These are phyloP conservation scores for Leishmania amazonensis DNA, from an alignment of 208 protist genomes.

Conservation along the genomic window DNA sequence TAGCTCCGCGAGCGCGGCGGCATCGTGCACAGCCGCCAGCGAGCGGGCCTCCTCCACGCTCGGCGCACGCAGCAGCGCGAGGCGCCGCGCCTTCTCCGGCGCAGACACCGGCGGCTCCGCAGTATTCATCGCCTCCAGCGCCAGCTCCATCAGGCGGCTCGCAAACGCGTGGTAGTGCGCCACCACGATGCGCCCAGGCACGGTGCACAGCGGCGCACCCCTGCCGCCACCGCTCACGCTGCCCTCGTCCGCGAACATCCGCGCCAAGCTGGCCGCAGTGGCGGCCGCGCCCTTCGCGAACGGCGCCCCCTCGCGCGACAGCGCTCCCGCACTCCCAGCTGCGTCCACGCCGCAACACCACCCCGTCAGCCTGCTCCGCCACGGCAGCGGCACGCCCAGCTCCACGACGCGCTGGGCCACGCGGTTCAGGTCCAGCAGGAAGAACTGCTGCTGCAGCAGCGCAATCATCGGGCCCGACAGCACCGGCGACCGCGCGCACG, in stretches of 20 bases:
- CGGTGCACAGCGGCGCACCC: constrained; percentile 13
- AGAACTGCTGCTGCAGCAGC: constrained; percentile 33
- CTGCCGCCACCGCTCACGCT: not conserved
- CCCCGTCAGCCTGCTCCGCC: constrained; percentile 4
- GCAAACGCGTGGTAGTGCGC: constrained; percentile 36
- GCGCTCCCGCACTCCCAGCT: not conserved
- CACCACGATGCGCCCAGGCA: constrained; percentile 19
- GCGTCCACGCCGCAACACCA: not conserved
- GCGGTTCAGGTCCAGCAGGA: constrained; percentile 39
- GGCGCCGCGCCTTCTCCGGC: constrained; percentile 7
- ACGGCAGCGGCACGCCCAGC: constrained; percentile 29
- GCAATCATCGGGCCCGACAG: constrained; percentile 15
- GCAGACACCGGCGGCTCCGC: not conserved
- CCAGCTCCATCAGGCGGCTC: constrained; percentile 27
- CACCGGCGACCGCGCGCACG: too few species aligned
- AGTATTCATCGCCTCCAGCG: constrained; percentile 13
- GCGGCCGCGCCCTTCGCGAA: not conserved
- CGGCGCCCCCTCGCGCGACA: constrained; percentile 7
- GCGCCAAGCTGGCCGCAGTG: not conserved
- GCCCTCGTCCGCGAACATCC: not conserved
- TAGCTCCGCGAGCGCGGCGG: constrained; percentile 27
- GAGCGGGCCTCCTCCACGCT: constrained; percentile 5
- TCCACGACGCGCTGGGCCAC: constrained; percentile 37
- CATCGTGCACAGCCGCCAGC: constrained; percentile 20
- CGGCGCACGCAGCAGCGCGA: constrained; percentile 9